Percentiles rank a stretch among this genome's conserved stretches.
Conservation (phyloP, 768 basidiomycete species). For the Mycena rosella region DNA sequence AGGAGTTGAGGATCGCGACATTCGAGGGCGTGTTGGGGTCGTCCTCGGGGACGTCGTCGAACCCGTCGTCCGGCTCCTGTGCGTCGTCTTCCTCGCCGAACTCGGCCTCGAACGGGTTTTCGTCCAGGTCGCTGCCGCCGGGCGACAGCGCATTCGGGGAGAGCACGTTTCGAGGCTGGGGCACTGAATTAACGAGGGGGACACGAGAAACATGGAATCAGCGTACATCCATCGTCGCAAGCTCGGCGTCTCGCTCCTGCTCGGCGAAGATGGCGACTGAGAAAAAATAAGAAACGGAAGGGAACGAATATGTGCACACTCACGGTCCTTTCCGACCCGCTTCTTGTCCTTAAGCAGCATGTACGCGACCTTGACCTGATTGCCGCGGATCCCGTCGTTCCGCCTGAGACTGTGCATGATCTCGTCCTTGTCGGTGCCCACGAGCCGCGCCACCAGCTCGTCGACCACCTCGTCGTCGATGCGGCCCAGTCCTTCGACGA, state of each 20-base stretch:
- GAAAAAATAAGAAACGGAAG: not conserved
- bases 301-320: slow-evolving; percentile 48
- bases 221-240: slow-evolving; percentile 86
- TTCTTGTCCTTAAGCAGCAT: slow-evolving; percentile 92
- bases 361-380: slow-evolving; percentile 97
- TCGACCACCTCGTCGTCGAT: slow-evolving; percentile 94
- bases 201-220: slow-evolving; percentile 9
- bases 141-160: slow-evolving; percentile 80
- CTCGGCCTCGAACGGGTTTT: slow-evolving; percentile 86
- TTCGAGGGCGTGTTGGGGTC: slow-evolving; percentile 54
- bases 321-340: slow-evolving; percentile 85
- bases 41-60: slow-evolving; percentile 55
- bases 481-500: slow-evolving; percentile 92
- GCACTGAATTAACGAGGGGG: slow-evolving; percentile 27
- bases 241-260: slow-evolving; percentile 85
- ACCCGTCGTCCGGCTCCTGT: slow-evolving; percentile 58
- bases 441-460: slow-evolving; percentile 79
- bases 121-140: slow-evolving; percentile 69
- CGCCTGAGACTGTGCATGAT: slow-evolving; percentile 88
- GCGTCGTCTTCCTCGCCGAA: slow-evolving; percentile 73
- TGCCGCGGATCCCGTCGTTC: slow-evolving; percentile 89
- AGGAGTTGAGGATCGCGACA: slow-evolving; percentile 92
- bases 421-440: slow-evolving; percentile 83
- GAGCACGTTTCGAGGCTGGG: slow-evolving; percentile 75
- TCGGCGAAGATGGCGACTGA: slow-evolving; percentile 84